A percentile compares a stretch with the other conserved stretches of the same genome.
phyloP scores from a whole-genome alignment of 2,329 filamentous ascomycete species.

The Phoma sp. region DNA sequence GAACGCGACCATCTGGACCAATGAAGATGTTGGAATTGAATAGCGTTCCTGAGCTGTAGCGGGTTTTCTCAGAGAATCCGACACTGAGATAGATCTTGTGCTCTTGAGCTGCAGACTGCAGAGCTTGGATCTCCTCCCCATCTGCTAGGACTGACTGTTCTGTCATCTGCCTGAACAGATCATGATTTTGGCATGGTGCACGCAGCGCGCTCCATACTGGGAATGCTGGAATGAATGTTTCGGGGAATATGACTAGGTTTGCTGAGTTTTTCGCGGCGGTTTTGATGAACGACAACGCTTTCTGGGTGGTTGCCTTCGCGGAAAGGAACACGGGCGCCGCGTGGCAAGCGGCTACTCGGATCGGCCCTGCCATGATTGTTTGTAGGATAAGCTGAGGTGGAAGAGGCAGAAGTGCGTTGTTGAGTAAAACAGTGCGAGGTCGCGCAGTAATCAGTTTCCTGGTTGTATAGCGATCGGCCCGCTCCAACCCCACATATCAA shows the following conservation, averaged over 20 bases:
- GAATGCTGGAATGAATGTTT: constrained; percentile 61
- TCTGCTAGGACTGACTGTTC: constrained; percentile 54
- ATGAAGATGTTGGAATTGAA: constrained; percentile 62
- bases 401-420: background rate
- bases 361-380: constrained; percentile 17
- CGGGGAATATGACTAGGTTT: constrained; percentile 61
- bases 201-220: constrained; percentile 59
- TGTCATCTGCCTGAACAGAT: constrained; percentile 56
- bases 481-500: too few species aligned
- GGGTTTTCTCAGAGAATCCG: constrained; percentile 58
- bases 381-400: background rate
- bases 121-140: constrained; percentile 52
- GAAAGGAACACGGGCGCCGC: constrained; percentile 56
- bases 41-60: constrained; percentile 54
- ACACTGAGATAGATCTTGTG: constrained; percentile 54
- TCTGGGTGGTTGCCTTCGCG: constrained; percentile 54
- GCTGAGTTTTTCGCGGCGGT: constrained; percentile 53
- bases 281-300: constrained; percentile 55
- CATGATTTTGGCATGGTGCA: constrained; percentile 59
- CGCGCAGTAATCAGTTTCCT: too few species aligned
- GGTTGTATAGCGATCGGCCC: too few species aligned
- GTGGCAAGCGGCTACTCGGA: constrained; percentile 39
- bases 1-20: constrained; percentile 51
- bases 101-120: constrained; percentile 45
- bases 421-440: background rate